Percentiles rank a stretch among this genome's conserved stretches.
These are phyloP conservation scores for Pecoramyces ruminantium DNA, from an alignment of 192 early-diverging fungal species.

Conservation along the genomic window DNA sequence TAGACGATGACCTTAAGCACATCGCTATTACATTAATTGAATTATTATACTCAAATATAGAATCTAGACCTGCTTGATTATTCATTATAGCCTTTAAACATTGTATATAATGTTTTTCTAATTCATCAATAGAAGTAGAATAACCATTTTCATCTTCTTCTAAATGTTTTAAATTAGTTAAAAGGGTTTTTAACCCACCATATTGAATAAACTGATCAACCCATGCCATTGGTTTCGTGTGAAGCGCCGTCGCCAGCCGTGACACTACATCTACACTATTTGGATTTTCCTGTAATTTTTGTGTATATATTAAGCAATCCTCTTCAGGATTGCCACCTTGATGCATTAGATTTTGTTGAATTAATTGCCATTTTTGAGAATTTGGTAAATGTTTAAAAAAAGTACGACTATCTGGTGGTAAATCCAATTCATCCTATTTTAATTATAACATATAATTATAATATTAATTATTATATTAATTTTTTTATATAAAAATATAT, in stretches of 20 bases:
- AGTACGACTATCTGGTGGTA: background rate
- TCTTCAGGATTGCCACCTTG: background rate
- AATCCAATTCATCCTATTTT: background rate
- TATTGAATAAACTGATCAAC: slow-evolving; percentile 29
- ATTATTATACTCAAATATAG: slow-evolving; percentile 23
- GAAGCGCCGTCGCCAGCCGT: slow-evolving; percentile 18
- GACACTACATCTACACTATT: slow-evolving; percentile 16
- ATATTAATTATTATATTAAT: too few relatives aligned
- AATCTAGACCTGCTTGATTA: slow-evolving; percentile 31
- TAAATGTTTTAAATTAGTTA: slow-evolving; percentile 18
- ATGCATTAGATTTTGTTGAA: background rate
- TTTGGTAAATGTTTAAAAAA: background rate
- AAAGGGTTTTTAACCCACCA: slow-evolving; percentile 21
- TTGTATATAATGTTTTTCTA: slow-evolving; percentile 35
- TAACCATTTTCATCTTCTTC: slow-evolving; percentile 12
- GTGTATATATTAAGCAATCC: background rate
- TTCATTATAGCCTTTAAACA: slow-evolving; percentile 38
- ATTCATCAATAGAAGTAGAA: slow-evolving; percentile 15
- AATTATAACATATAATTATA: background rate
- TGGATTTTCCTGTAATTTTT: slow-evolving; percentile 14
- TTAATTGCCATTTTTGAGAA: background rate
- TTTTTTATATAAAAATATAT: too few relatives aligned
- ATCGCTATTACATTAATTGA: slow-evolving; percentile 25
- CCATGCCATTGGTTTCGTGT: slow-evolving; percentile 29
- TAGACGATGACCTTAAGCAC: slow-evolving; percentile 23